These are phyloP conservation scores for Rhamnella rubrinervis DNA, from an alignment of 331 rosid genomes.

Conservation along the genomic window DNA sequence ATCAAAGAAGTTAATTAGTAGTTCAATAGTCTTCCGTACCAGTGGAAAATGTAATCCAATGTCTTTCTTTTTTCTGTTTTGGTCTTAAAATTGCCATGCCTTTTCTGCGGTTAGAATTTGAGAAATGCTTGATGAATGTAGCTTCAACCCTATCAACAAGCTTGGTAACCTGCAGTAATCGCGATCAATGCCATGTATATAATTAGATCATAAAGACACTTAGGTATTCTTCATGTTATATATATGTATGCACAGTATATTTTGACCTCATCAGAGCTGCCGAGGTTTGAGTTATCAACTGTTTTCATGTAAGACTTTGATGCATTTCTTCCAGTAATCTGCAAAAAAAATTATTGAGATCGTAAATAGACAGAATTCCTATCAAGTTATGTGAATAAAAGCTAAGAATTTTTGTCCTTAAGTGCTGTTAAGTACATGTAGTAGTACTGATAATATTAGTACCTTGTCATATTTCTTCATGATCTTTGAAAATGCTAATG, in stretches of 20 bases:
- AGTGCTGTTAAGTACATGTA: too few species aligned
- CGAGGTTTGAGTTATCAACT: constrained; percentile 64
- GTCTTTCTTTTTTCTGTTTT: constrained; percentile 53
- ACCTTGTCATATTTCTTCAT: constrained; percentile 88
- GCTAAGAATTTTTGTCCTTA: too few species aligned
- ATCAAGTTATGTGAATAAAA: background rate
- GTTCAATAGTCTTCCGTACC: constrained; percentile 31
- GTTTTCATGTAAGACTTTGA: constrained; percentile 58
- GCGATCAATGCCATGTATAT: background rate
- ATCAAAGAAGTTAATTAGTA: background rate
- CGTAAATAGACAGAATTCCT: background rate
- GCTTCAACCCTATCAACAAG: constrained; percentile 72
- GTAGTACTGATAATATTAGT: background rate
- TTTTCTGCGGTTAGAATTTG: constrained; percentile 55
- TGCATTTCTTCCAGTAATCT: constrained; percentile 68
- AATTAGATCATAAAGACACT: background rate
- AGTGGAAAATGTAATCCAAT: constrained; percentile 52
- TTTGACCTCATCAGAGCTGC: constrained; percentile 68
- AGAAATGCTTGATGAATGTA: constrained; percentile 62
- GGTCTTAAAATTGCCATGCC: constrained; percentile 65
- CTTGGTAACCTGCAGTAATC: constrained; percentile 41
- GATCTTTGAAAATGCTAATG: constrained; percentile 73
- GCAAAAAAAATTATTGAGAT: background rate
- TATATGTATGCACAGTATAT: background rate
- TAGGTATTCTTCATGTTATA: background rate